Base-by-base conservation (phyloP, 768 basidiomycete species). In the Rhodosporidiobolus odoratus region DNA sequence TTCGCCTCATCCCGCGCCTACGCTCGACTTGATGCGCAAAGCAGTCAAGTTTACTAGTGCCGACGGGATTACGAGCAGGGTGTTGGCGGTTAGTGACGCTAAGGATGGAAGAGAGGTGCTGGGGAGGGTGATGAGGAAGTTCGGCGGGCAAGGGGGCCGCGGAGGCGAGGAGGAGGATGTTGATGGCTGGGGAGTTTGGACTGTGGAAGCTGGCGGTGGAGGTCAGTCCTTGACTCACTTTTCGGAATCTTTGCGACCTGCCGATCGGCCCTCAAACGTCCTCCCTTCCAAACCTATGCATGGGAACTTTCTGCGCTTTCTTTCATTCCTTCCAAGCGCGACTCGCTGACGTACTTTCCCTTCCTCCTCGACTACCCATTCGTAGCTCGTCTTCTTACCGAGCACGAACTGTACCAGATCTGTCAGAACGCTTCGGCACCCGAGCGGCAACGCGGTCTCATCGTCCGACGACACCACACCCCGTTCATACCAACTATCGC, bases 21-120 rank as follows among this genome's bases (percentile, higher is more conserved):
- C 88, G 0, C 80, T 90, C 25, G 90, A 92, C 58, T 82, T 94
- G 63, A 84, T 89, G 57, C 84, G 88, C 65, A 92, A 90, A 79
- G 81, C 91, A 30, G 88, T 99, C 77, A 97, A 93, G 78, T 96
- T 99, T 78, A 83, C 93, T 50, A 88, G 88, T 3, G 93, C 92
- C 17, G 92, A 91, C 76, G 87, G 88, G 4, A 85, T 87, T 8
- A 78, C 77, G 59, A 56, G 38, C 0, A n/a, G 69, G 2, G 65
- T 88, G 1, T 86, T 98, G 69, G 88, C 94, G 77, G 87, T 92
- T 21, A 74, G 70, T 37, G 86, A 90, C 35, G 93, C 90, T 76
- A 83, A 83, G 2, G 88, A 87, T 35, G 93, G 92, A 15, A 83
- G 89, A 4, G 92, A 98, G 76, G 86, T 97, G 4, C 83, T 98